phyloP scores from a whole-genome alignment of 2,329 filamentous ascomycete species.

The Calycina marina region DNA sequence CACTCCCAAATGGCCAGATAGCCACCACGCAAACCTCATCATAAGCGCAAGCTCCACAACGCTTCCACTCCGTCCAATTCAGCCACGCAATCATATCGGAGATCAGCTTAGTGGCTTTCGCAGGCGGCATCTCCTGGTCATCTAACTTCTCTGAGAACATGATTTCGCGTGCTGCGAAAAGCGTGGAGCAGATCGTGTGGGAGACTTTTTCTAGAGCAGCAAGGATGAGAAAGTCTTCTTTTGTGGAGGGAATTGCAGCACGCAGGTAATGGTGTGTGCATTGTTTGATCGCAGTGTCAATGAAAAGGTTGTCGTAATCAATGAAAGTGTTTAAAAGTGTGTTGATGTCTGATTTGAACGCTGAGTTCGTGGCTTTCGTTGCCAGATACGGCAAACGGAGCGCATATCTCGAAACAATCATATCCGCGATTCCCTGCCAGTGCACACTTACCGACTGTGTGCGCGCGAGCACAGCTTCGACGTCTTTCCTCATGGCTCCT shows the following conservation, averaged over 20 bases:
- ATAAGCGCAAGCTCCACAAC: constrained; percentile 34
- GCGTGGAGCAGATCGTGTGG: constrained; percentile 23
- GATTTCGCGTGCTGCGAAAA: constrained; percentile 4
- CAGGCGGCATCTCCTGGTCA: too few species aligned
- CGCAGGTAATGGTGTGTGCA: constrained; percentile 32
- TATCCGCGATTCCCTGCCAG: constrained; percentile 55
- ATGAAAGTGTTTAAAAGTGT: constrained; percentile 27
- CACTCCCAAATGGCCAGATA: constrained; percentile 45
- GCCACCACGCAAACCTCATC: constrained; percentile 44
- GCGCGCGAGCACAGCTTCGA: constrained; percentile 28
- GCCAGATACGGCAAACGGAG: constrained; percentile 29
- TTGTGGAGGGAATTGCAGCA: constrained; percentile 10
- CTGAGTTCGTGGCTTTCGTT: not conserved
- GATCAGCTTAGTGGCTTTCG: too few species aligned
- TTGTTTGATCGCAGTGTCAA: constrained; percentile 27
- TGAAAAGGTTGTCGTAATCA: constrained; percentile 24
- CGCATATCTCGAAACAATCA: constrained; percentile 48
- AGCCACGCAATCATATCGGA: constrained; percentile 3
- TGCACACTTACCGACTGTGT: constrained; percentile 9
- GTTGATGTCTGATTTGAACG: constrained; percentile 25
- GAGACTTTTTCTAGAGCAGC: constrained; percentile 23
- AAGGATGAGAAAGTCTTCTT: constrained; percentile 23
- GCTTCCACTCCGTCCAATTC: constrained; percentile 43
- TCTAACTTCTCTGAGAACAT: too few species aligned
- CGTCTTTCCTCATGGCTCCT: constrained; percentile 26